phyloP scores from a whole-genome alignment of 768 basidiomycete genomes.

The Lactarius sanguifluus region DNA sequence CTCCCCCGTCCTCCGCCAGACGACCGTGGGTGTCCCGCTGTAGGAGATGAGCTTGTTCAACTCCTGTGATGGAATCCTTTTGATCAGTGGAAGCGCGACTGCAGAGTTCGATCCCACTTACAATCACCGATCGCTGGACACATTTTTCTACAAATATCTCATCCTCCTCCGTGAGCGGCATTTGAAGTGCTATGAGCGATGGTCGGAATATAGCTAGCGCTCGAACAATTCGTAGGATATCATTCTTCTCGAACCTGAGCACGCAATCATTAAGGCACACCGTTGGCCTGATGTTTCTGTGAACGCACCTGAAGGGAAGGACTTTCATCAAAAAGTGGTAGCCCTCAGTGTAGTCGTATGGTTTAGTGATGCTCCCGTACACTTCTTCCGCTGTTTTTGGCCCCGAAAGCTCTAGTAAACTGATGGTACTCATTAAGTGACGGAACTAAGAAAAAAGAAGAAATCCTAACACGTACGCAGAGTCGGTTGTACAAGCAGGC shows the following conservation, averaged over 20 bases:
- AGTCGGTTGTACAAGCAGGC: slow-evolving; percentile 25
- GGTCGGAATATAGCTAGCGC: slow-evolving; percentile 94
- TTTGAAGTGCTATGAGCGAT: slow-evolving; percentile 96
- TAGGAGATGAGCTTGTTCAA: slow-evolving; percentile 96
- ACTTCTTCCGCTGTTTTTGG: slow-evolving; percentile 41
- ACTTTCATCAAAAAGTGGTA: slow-evolving; percentile 98
- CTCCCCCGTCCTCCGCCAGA: slow-evolving; percentile 98
- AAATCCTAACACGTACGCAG: slow-evolving; percentile 21
- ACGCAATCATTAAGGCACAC: not conserved
- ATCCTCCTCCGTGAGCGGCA: slow-evolving; percentile 95
- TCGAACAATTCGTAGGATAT: slow-evolving; percentile 90
- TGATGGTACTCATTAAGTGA: slow-evolving; percentile 21
- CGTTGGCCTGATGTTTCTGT: not conserved
- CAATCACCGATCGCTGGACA: slow-evolving; percentile 90
- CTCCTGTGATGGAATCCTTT: slow-evolving; percentile 53
- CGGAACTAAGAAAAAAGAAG: not conserved
- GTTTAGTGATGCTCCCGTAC: slow-evolving; percentile 64
- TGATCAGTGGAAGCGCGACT: slow-evolving; percentile 17
- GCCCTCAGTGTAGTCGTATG: slow-evolving; percentile 94
- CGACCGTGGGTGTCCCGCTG: slow-evolving; percentile 95
- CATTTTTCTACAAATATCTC: slow-evolving; percentile 96
- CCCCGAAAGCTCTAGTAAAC: slow-evolving; percentile 25
- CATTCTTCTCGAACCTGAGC: slow-evolving; percentile 89
- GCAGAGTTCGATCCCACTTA: slow-evolving; percentile 40
- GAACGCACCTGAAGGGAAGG: slow-evolving; percentile 75